These are phyloP conservation scores for Sporothrix luriei DNA, from an alignment of 2,329 filamentous ascomycete genomes.

Conservation along the genomic window DNA sequence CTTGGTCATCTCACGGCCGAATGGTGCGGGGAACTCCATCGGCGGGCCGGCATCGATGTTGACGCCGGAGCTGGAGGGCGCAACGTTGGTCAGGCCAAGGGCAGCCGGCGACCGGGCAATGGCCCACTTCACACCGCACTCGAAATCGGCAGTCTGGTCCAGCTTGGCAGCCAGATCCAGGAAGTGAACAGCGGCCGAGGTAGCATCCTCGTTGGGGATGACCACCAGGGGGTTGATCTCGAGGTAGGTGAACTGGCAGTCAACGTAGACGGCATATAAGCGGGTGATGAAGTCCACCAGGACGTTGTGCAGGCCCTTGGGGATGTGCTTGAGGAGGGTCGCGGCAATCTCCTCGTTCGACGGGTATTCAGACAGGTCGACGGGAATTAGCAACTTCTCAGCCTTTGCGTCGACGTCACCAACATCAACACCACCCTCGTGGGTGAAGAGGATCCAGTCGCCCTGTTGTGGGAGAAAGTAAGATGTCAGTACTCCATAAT, in stretches of 20 bases:
- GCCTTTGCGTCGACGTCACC: constrained; percentile 99
- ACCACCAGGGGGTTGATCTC: constrained; percentile 99
- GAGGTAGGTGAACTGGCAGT: constrained; percentile 99
- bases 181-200: constrained; percentile 95
- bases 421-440: constrained; percentile 99
- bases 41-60: constrained; percentile 95
- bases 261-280: constrained; percentile 97
- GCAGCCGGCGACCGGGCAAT: constrained; percentile 88
- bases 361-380: constrained; percentile 91
- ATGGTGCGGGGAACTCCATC: constrained; percentile 98
- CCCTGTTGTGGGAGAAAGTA: constrained; percentile 60
- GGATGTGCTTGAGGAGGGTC: constrained; percentile 87
- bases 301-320: constrained; percentile 94
- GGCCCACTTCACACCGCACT: constrained; percentile 99
- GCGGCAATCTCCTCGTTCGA: constrained; percentile 92
- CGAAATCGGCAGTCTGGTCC: constrained; percentile 98
- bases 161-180: constrained; percentile 97
- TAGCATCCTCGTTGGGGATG: constrained; percentile 89
- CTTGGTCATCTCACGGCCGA: constrained; percentile 97
- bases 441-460: constrained; percentile 99
- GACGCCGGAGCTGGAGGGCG: constrained; percentile 63
- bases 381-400: constrained; percentile 96
- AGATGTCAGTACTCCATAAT: constrained; percentile 31
- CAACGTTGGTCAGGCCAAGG: constrained; percentile 75
- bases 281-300: constrained; percentile 98